Base-by-base conservation (phyloP, 441 rosid species). In the Brassica hybrid region DNA sequence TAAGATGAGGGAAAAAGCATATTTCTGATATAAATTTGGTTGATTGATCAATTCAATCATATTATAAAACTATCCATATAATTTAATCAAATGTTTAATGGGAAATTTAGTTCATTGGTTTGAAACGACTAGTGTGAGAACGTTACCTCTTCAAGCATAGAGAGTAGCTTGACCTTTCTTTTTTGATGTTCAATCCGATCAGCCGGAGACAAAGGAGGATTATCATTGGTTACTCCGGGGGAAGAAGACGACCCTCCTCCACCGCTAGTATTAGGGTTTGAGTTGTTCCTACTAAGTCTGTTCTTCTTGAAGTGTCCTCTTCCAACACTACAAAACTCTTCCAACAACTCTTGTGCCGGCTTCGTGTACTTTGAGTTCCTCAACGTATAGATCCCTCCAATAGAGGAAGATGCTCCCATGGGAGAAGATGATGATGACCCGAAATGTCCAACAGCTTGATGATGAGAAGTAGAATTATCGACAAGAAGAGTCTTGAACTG, bases 71-170 rank as follows among this genome's bases (percentile, higher is more conserved):
- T 21, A 23, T 78, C 56, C 23, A 25, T 52, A 67, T 19, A n/a
- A 58, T 73, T 64, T 34, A 32, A 64, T 45, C 12, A 58, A 45
- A 43, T 48, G 4, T 27, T 54, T 76, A 34, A 60, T 76, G 11
- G 9, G 45, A 54, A 61, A 69, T 65, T 27, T 30, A 43, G 67
- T 66, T 52, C 16, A 19, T 30, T 72, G 50, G 58, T 72, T 50
- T 62, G 8, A 72, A 69, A 67, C 69, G 76, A 48, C 6, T 19
- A 41, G 71, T 76, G 61, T 74, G 76, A 76, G 69, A 76, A 73
- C 48, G 58, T 85, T 92, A 89, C 98, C 98, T 94, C 97, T 78
- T 94, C 97, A 87, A 94, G 92, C 98, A 92, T 92, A 80, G 96
- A 73, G 66, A 94, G 71, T 54, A 94, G 93, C 87, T 92, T 92